A percentile compares a stretch with the other conserved stretches of the same genome.
Evolutionary conservation across 768 basidiomycete genomes (phyloP).

Genomic region (Russula lepida): DNA sequence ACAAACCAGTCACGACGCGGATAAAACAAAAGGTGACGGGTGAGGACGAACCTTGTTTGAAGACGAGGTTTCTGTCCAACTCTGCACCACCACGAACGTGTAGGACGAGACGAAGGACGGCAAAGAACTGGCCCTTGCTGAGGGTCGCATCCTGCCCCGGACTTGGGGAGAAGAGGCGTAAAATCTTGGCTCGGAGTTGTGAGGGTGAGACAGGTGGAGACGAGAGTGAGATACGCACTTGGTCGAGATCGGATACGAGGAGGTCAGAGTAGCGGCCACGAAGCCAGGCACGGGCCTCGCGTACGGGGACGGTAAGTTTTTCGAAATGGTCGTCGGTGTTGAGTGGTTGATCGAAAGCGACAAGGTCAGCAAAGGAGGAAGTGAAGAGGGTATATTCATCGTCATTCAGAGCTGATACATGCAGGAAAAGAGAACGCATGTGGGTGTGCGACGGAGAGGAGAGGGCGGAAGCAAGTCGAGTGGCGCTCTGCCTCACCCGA

Average conservation of each 20-base stretch:
- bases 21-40: not conserved
- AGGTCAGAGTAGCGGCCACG: slow-evolving; percentile 58
- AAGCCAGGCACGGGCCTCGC: slow-evolving; percentile 71
- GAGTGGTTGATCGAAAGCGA: slow-evolving; percentile 19
- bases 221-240: slow-evolving; percentile 34
- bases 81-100: slow-evolving; percentile 54
- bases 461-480: not conserved
- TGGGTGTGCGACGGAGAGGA: not conserved
- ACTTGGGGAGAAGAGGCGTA: slow-evolving; percentile 53
- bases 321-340: slow-evolving; percentile 47
- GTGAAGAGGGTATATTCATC: slow-evolving; percentile 65
- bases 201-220: not conserved
- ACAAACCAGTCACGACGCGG: not conserved
- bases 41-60: slow-evolving; percentile 64
- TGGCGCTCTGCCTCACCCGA: no score
- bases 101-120: slow-evolving; percentile 55
- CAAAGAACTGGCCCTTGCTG: slow-evolving; percentile 68
- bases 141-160: slow-evolving; percentile 46
- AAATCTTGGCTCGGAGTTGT: slow-evolving; percentile 41
- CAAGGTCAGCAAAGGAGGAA: slow-evolving; percentile 39
- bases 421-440: slow-evolving; percentile 54
- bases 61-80: slow-evolving; percentile 58
- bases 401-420: slow-evolving; percentile 69
- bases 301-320: slow-evolving; percentile 41
- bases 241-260: slow-evolving; percentile 45